Evolutionary conservation across 768 basidiomycete genomes (phyloP), one percentile per base, ranked within the genome.

Genomic region (Rhizopogon roseolus): DNA sequence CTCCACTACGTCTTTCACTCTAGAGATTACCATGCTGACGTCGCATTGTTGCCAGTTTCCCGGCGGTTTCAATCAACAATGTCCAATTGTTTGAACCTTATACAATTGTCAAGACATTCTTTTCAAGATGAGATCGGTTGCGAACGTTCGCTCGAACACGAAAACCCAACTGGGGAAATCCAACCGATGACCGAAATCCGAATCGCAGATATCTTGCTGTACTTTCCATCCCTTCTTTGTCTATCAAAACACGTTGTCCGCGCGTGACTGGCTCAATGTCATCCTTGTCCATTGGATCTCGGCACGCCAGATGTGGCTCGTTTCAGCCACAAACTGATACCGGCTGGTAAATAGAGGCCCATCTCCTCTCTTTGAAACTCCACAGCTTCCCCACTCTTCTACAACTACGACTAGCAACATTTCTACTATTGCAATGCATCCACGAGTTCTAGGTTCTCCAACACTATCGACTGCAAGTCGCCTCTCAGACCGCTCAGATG

Each of bases 401-500:
- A 27, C 50, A 22, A 8, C 46, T 19, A 25, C 56, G 32, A 37
- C 28, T 34, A 56, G 41, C 32, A 14, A 53, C 46, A 46, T 16
- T 53, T 40, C 60, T 52, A 46, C 44, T 52, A 49, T 46, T 45
- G 22, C 51, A 43, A 70, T 71, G 68, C 63, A 52, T 49, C 61
- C 70, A 19, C 37, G 54, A 51, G 55, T 58, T 40, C 60, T 69
- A 52, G 67, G 66, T 10, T 69, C 67, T 19, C 70, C 68, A 6
- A 66, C 68, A 11, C 58, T 62, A 4, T 70, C 68, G 9, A 17
- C 65, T 28, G 60, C 72, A 25, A 74, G 73, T 60, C 72, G 72
- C 54, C 71, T 73, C 55, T 73, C 74, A 38, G 74, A 74, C 54
- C 69, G 67, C 55, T 71, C 68, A 53, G 68, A 69, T 56, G 51